Conservation (phyloP, 257 asterid species). For the Paulownia fortunei region DNA sequence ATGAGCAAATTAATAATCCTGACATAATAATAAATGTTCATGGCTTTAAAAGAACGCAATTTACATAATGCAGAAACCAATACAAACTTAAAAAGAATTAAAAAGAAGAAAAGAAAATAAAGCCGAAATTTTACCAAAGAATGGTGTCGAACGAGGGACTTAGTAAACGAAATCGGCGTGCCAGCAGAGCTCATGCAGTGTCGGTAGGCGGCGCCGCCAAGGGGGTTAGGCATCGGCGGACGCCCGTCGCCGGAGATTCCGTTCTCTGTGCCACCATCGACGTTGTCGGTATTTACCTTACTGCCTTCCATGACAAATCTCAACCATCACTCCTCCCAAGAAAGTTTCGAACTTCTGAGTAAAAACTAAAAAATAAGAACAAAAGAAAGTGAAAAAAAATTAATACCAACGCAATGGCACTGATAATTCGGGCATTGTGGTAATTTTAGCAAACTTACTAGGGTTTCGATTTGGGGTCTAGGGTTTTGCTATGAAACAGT, state of each 20-base stretch:
- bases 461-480: constrained; percentile 48
- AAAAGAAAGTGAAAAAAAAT: not conserved
- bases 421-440: constrained; percentile 7
- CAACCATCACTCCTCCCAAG: constrained; percentile 60
- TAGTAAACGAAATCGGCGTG: constrained; percentile 44
- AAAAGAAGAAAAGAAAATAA: not conserved
- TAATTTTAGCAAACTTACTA: not conserved
- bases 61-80: not conserved
- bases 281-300: constrained; percentile 54
- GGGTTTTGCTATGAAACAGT: constrained; percentile 43
- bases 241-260: constrained; percentile 65
- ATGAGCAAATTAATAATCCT: too few species aligned
- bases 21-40: too few species aligned
- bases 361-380: not conserved
- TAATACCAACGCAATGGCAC: constrained; percentile 17
- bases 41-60: too few species aligned
- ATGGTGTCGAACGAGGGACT: constrained; percentile 66
- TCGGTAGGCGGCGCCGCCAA: constrained; percentile 50
- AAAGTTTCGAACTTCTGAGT: too few species aligned
- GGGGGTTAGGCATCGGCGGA: constrained; percentile 71
- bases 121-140: constrained; percentile 57
- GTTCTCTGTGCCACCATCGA: constrained; percentile 44
- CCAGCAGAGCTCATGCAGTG: constrained; percentile 50
- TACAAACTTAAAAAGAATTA: not conserved
- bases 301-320: constrained; percentile 80